Base-by-base conservation (phyloP, 768 basidiomycete species). In the Russula griseocarnosa region DNA sequence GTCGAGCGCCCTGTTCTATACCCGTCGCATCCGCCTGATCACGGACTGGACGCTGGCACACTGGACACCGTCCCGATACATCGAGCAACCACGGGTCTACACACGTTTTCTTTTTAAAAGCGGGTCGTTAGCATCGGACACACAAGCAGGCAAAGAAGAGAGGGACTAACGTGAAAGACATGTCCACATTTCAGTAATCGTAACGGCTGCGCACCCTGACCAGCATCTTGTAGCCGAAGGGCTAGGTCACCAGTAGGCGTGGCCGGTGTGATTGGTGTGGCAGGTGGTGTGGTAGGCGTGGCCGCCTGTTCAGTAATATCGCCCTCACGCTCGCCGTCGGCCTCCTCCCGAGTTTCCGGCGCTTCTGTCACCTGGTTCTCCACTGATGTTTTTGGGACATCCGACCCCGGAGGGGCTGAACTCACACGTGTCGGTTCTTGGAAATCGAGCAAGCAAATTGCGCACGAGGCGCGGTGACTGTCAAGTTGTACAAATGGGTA, bases 21-120 rank as follows among this genome's bases (percentile, higher is more conserved):
- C 62, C 69, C 74, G 52, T 24, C 74, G 72, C 74, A 77, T 68
- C 75, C 71, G 61, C 70, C 71, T 53, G 71, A 70, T 64, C 78
- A 61, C 87, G 84, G 16, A 93, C 90, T 28, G 85, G 77, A 36
- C 86, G 77, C 72, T 95, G 92, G 72, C 93, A 96, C 20, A 88
- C 84, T 8, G 93, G 93, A 78, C 93, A 96, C 36, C 92, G 83
- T 5, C 91, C 93, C 32, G 90, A 92, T 16, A 92, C 86, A 65
- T 89, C 86, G 3, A 78, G 85, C 56, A 96, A 74, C 94, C 94
- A 96, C 24, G 92, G 90, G 71, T 96, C 93, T 49, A 95, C 75
- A 72, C 93, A 96, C 26, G 86, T 85, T 90, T 90, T 85, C 90
- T 90, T 60, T 68, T 24, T 59, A 9, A 53, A 3, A 34, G 20